Evolutionary conservation across 306 rosid species (phyloP), one percentile per base, ranked within the genome.

Genomic region (Lablab purpureus): DNA sequence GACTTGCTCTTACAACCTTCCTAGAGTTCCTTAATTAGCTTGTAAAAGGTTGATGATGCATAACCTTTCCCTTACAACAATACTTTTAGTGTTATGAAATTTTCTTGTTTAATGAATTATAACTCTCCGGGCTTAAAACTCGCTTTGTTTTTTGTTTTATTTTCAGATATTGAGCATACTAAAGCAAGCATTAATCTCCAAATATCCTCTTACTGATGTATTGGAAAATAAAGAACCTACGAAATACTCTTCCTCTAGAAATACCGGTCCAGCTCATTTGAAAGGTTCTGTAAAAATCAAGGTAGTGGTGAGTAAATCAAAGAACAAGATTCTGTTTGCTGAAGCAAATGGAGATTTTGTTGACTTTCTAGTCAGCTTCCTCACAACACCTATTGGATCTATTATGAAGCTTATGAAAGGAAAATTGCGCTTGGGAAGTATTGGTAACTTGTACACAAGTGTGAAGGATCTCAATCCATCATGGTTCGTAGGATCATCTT

Each of bases 341-440:
- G 85, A 76, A 82, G 68, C 73, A 14, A 73, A 59, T 6, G 85
- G 28, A 18, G 62, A 70, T 50, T 82, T 82, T 62, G 43, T 76
- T 25, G 85, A 76, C 32, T 77, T 69, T 17, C 50, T 82, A 10
- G 56, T 71, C 14, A 71, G 80, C 73, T 77, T 83, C 37, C 82
- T 82, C 55, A 71, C 79, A 18, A 55, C 62, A 55, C 62, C 62
- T 21, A 27, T 55, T 10, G 62, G 62, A 4, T 21, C 62, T 21
- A 55, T 27, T 36, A 15, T 80, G 6, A 71, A 23, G 17, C 55
- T 60, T 13, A 22, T 71, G 51, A 36, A 63, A 36, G 51, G 17
- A 4, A 45, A 56, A 13, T 17, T 46, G 9, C 8, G 11, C 3
- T 2, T 50, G 45, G 78, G 78, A 36, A 47, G 55, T 4, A 23